Evolutionary conservation across 768 basidiomycete species (phyloP), one percentile per base, ranked within the genome.

Genomic region (Naganishia antarctica): DNA sequence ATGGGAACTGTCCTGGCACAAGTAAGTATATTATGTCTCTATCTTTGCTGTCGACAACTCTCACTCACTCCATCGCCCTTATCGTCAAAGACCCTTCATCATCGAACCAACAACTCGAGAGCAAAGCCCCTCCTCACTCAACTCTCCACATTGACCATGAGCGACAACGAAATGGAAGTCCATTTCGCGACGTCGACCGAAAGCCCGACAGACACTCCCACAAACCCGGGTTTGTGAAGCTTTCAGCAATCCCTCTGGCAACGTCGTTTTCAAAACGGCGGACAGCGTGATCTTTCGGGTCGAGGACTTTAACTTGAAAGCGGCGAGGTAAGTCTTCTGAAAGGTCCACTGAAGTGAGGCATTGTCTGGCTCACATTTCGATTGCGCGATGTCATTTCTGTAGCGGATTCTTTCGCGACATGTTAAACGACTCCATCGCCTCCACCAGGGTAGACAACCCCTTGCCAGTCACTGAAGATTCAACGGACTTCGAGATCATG

Each of bases 211-310:
- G n/a, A n/a, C n/a, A n/a, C n/a, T n/a, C n/a, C 5, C 16, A 4
- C 18, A 51, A 37, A 21, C 18, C 15, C 4, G 18, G n/a, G 31
- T 37, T 11, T 34, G 50, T 34, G 32, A 26, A 51, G 31, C 23
- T 15, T 50, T 28, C 49, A 50, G 8, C 18, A 34, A 34, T 21
- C 50, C 32, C 18, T 18, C 50, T 8, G 50, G 18, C 15, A 51
- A 50, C 31, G 49, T 50, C 15, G 49, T 50, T 7, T 32, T 50
- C 31, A 9, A 31, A 15, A 29, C 4, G 1, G 3, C 49, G 15
- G 49, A 50, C 29, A 31, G 16, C 15, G 49, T 50, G 25, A 32
- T 50, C 28, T 50, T 50, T 31, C 49, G 49, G 5, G 49, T 50
- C 25, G 28, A 50, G 15, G 49, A 32, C 29, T 50, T 29, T 21